phyloP scores from a whole-genome alignment of 2,329 filamentous ascomycete genomes.

The Aspergillus spinulosporus region DNA sequence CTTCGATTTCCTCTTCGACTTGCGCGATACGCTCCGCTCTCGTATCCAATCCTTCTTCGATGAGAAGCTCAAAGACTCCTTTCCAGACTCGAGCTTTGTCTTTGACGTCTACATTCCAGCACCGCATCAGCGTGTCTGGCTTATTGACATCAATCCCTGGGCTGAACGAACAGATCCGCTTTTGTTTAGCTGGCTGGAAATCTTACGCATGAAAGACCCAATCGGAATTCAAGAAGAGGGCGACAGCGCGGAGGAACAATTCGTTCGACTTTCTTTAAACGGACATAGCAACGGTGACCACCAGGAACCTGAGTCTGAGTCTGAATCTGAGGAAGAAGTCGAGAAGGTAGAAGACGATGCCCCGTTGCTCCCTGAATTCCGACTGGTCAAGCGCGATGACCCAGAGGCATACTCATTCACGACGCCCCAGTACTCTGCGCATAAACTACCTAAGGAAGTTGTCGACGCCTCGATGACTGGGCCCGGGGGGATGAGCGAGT shows the following conservation, averaged over 20 bases:
- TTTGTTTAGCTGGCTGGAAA: constrained; percentile 85
- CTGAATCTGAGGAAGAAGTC: constrained; percentile 45
- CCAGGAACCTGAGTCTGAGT: constrained; percentile 41
- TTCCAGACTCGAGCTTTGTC: constrained; percentile 78
- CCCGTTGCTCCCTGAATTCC: constrained; percentile 70
- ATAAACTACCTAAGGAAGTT: constrained; percentile 92
- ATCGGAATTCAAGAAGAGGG: constrained; percentile 38
- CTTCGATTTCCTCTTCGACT: constrained; percentile 74
- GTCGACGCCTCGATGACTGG: constrained; percentile 68
- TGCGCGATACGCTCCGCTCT: constrained; percentile 67
- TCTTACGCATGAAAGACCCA: constrained; percentile 66
- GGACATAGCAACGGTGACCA: constrained; percentile 32
- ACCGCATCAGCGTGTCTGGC: constrained; percentile 71
- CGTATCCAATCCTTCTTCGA: constrained; percentile 77
- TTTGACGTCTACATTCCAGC: constrained; percentile 92
- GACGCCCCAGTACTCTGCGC: constrained; percentile 85
- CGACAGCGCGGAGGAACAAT: constrained; percentile 31
- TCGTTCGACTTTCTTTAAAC: constrained; percentile 39
- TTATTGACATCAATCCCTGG: constrained; percentile 97
- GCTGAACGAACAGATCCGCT: constrained; percentile 84
- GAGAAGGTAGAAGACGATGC: constrained; percentile 50
- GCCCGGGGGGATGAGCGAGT: constrained; percentile 76
- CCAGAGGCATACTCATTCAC: constrained; percentile 85
- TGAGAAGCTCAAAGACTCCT: constrained; percentile 69
- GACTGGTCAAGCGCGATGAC: constrained; percentile 79